phyloP scores from a whole-genome alignment of 2,329 filamentous ascomycete genomes.

The Leptographium wingfieldii region DNA sequence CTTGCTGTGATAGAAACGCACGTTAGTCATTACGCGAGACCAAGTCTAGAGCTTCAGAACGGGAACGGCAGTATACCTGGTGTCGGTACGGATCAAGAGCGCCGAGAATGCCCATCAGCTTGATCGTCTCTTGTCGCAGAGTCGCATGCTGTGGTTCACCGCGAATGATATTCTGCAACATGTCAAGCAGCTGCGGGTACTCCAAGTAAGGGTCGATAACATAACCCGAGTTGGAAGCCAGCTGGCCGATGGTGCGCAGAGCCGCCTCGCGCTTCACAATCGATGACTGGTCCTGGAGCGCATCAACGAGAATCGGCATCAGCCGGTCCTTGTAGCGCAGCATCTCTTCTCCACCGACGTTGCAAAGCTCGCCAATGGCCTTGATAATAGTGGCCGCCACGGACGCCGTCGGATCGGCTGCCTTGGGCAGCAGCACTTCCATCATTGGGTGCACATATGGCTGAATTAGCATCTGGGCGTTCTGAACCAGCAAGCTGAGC shows the following conservation, averaged over 20 bases:
- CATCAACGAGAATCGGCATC: slow-evolving; percentile 91
- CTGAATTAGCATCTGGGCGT: slow-evolving; percentile 85
- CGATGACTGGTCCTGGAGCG: slow-evolving; percentile 86
- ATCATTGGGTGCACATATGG: slow-evolving; percentile 97
- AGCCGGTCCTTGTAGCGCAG: slow-evolving; percentile 77
- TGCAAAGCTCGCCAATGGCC: slow-evolving; percentile 86
- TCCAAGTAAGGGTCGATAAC: slow-evolving; percentile 94
- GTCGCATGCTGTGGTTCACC: slow-evolving; percentile 74
- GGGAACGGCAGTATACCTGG: slow-evolving; percentile 37
- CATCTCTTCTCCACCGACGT: slow-evolving; percentile 90
- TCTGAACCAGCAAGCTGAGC: slow-evolving; percentile 82
- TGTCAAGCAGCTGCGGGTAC: slow-evolving; percentile 84
- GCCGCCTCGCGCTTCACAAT: slow-evolving; percentile 83
- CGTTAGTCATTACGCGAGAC: not conserved
- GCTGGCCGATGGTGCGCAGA: slow-evolving; percentile 75
- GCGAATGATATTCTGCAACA: slow-evolving; percentile 87
- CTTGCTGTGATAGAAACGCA: slow-evolving; percentile 39
- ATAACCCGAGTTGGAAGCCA: slow-evolving; percentile 93
- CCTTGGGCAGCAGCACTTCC: slow-evolving; percentile 84
- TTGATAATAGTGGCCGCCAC: slow-evolving; percentile 93
- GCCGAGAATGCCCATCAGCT: slow-evolving; percentile 87
- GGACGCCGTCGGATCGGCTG: slow-evolving; percentile 68
- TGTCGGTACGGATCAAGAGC: slow-evolving; percentile 94
- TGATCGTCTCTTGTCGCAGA: slow-evolving; percentile 86
- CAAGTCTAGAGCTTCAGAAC: not conserved